Evolutionary conservation across 2,329 filamentous ascomycete species (phyloP), one percentile per base, ranked within the genome.

Genomic region (Aspergillus texensis): DNA sequence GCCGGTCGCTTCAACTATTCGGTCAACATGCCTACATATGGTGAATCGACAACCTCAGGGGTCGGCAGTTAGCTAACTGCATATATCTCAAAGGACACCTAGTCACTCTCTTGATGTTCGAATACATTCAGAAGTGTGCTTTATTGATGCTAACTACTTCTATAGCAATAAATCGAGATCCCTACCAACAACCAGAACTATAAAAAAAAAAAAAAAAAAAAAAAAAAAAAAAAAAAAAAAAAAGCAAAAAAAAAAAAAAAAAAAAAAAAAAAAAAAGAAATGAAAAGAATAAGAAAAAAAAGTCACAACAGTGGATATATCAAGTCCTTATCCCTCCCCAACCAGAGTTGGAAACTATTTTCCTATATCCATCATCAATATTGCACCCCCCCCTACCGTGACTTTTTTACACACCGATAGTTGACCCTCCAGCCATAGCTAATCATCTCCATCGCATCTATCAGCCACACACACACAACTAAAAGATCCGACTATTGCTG

Each of bases 221-320:
- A 24, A 24, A 24, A n/a, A n/a, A 19, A 41, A 41, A 41, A 19
- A 4, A 6, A n/a, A n/a, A 19, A 41, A 41, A 41, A 19, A 4
- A 6, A n/a, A n/a, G 8, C 8, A 9, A 8, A 41, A 16, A 41
- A 41, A 10, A 9, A 19, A 24, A 24, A 24, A 57, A 52, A 36
- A 46, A n/a, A 21, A 60, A 54, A 32, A 6, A 4, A 32, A 32
- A 0, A 32, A 32, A 11, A 26, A 26, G 52, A 26, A 4, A 26
- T 1, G 4, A 26, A 26, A 26, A 4, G 4, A 32, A 34, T 34
- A 12, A 12, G 10, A 34, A 34, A 34, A 34, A 11, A 11, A 34
- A 52, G 10, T 60, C 53, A 62, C 21, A 65, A 66, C 46, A 32
- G 63, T 66, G 68, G 68, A 69, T 70, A 70, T 70, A 70, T 70